phyloP scores from a whole-genome alignment of 331 rosid genomes.

The Rhamnella rubrinervis region DNA sequence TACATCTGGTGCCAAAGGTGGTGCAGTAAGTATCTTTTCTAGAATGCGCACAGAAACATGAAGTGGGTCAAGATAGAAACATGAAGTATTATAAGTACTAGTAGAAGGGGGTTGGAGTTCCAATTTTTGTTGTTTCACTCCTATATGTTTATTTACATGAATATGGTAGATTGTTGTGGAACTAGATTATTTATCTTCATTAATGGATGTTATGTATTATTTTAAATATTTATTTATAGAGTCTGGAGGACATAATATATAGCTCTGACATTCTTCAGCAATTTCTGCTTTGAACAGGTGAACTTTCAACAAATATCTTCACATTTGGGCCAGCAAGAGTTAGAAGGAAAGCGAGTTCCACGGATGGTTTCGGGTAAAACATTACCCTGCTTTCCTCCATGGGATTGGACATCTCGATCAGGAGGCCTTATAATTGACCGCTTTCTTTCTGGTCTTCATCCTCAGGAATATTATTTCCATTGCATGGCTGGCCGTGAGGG shows the following conservation, averaged over 20 bases:
- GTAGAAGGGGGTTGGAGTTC: no score
- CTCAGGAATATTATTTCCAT: slow-evolving; percentile 94
- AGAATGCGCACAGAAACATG: background rate
- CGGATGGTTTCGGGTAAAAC: slow-evolving; percentile 98
- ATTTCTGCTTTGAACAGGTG: slow-evolving; percentile 57
- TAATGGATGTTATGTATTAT: no score
- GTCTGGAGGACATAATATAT: background rate
- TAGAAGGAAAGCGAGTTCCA: slow-evolving; percentile 97
- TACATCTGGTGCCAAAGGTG: slow-evolving; percentile 97
- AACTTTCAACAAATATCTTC: slow-evolving; percentile 96
- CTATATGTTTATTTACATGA: no score
- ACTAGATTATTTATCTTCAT: no score
- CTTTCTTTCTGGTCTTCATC: slow-evolving; percentile 93
- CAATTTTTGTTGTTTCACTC: no score
- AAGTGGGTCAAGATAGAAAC: no score
- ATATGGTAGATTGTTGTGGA: no score
- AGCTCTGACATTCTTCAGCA: background rate
- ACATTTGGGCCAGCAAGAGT: slow-evolving; percentile 91
- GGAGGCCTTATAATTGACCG: slow-evolving; percentile 94
- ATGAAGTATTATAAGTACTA: no score
- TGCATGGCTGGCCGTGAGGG: slow-evolving; percentile 99
- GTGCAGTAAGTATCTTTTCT: slow-evolving; percentile 55
- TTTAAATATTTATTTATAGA: no score
- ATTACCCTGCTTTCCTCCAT: slow-evolving; percentile 82
- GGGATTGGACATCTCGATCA: slow-evolving; percentile 94